Evolutionary conservation across 495 filamentous ascomycete genomes (phyloP).

Genomic region (Penicillium flavigenum): DNA sequence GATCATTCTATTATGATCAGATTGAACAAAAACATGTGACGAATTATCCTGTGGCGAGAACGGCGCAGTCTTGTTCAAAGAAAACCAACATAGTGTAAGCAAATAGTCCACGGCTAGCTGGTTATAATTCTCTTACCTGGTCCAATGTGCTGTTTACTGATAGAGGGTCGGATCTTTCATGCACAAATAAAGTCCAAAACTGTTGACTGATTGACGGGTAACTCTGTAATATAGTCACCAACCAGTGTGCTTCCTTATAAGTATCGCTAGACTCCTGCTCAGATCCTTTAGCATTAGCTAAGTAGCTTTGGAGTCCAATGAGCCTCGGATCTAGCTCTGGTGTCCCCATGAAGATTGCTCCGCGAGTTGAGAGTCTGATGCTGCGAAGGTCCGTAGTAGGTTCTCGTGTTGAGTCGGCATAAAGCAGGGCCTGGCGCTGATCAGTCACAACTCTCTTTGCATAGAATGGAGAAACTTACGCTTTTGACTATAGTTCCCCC

Average conservation of each 20-base stretch:
- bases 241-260: slow-evolving; percentile 17
- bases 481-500: slow-evolving; percentile 36
- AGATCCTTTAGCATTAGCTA: slow-evolving; percentile 7
- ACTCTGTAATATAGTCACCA: slow-evolving; percentile 5
- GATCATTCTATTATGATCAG: slow-evolving; percentile 14
- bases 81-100: not conserved
- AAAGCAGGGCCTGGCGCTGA: slow-evolving; percentile 16
- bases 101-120: too few relatives aligned
- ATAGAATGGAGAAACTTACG: slow-evolving; percentile 15
- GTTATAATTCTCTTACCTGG: not conserved
- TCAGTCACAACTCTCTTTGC: not conserved
- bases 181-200: slow-evolving; percentile 12
- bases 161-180: not conserved
- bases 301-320: slow-evolving; percentile 9
- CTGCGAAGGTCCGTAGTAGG: not conserved
- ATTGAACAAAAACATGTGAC: slow-evolving; percentile 12
- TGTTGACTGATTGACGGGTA: slow-evolving; percentile 5
- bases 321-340: slow-evolving; percentile 13
- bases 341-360: slow-evolving; percentile 15
- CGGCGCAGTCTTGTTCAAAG: not conserved
- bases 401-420: slow-evolving; percentile 15
- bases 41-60: not conserved
- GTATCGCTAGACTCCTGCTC: slow-evolving; percentile 7
- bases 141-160: not conserved
- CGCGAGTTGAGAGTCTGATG: slow-evolving; percentile 12